phyloP scores from a whole-genome alignment of 202 grass and related monocot genomes.

The Eragrostis tef region DNA sequence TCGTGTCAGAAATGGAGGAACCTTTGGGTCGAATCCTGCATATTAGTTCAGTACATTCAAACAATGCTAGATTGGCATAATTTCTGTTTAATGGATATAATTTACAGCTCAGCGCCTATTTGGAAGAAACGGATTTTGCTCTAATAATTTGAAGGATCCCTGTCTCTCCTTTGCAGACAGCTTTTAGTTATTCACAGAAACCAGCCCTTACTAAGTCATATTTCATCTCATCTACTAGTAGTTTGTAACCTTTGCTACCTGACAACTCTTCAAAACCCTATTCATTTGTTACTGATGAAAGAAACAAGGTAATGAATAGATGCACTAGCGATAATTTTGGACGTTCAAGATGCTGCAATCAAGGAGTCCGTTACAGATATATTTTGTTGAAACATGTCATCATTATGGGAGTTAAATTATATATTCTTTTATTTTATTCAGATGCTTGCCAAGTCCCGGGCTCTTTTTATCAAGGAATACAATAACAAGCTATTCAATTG shows the following conservation, averaged over 20 bases:
- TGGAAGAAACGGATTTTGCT: background rate
- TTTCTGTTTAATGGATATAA: background rate
- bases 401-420: constrained; percentile 10
- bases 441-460: constrained; percentile 85
- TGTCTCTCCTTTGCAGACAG: background rate
- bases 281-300: constrained; percentile 22
- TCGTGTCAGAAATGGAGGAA: background rate
- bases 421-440: constrained; percentile 45
- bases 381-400: constrained; percentile 23
- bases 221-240: constrained; percentile 46
- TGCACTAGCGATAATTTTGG: constrained; percentile 6
- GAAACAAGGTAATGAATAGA: background rate
- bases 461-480: constrained; percentile 98
- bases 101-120: background rate
- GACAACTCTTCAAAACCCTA: background rate
- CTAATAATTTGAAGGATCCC: background rate
- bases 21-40: background rate
- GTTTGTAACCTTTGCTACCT: constrained; percentile 15
- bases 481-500: constrained; percentile 96
- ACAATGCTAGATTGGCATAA: background rate
- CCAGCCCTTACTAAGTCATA: background rate
- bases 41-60: background rate
- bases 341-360: background rate
- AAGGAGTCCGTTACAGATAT: background rate
- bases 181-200: background rate